Evolutionary conservation across 176 grass and related monocot genomes (phyloP), one percentile per base, ranked within the genome.

Genomic region (Metroxylon sagu): DNA sequence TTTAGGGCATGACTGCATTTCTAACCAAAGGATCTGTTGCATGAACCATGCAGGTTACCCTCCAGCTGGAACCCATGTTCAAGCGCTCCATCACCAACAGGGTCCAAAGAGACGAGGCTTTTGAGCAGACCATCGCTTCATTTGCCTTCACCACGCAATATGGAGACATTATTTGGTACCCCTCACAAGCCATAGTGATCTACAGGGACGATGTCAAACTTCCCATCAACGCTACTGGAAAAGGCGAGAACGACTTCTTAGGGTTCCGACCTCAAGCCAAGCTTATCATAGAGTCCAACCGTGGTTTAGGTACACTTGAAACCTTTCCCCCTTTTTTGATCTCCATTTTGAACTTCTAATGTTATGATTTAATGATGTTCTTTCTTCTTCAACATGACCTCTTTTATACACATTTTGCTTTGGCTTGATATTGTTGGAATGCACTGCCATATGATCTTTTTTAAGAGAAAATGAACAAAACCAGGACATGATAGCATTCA

Each of bases 161-260:
- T 56, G 88, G 71, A 1, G 88, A 92, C 62, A 84, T 92, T 49
- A 54, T 61, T 2, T 92, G 88, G 88, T 79, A 75, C 65, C 88
- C 83, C 1, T 84, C 79, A 0, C 70, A 75, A 18, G 29, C 65
- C 0, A 76, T 57, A 0, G 88, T 82, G 2, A 12, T 87, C 29
- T 92, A 92, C 73, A 80, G 88, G 23, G 18, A 77, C 15, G 88
- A 92, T 19, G 70, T 83, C 65, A 80, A 80, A 5, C 49, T 92
- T 16, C 83, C 73, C 6, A 65, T 83, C 56, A 59, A 29, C 26
- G 57, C 68, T 6, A 21, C 74, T 3, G 88, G 83, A 39, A 71
- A 72, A 0, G 88, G 83, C 53, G 61, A 67, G 18, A 62, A 80
- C 27, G 66, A 87, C 57, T 92, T 83, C 65, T 52, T 80, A 49